Evolutionary conservation across 1,139 yeast species (phyloP).

Genomic region (Yamadazyma conglobata): DNA sequence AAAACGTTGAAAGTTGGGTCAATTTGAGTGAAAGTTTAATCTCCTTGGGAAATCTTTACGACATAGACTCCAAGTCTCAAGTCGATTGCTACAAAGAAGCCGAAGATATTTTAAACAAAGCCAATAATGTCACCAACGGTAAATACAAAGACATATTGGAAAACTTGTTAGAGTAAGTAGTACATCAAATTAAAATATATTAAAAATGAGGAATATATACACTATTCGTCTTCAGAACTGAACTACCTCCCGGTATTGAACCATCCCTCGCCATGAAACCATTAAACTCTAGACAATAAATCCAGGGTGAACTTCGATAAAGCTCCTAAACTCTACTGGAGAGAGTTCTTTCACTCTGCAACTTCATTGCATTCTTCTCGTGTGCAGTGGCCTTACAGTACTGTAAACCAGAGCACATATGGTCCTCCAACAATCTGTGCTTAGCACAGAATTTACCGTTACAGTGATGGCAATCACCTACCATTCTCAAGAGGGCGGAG

Average conservation of each 20-base stretch:
- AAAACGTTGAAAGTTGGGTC: slow-evolving; percentile 79
- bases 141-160: slow-evolving; percentile 60
- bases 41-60: slow-evolving; percentile 69
- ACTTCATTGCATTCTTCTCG: slow-evolving; percentile 35
- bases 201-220: too few species aligned
- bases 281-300: too few species aligned
- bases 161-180: slow-evolving; percentile 29
- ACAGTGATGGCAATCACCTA: slow-evolving; percentile 85
- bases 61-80: slow-evolving; percentile 63
- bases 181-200: too few species aligned
- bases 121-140: slow-evolving; percentile 76
- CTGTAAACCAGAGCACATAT: slow-evolving; percentile 73
- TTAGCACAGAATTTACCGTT: slow-evolving; percentile 84
- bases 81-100: slow-evolving; percentile 64
- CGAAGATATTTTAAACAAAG: slow-evolving; percentile 55
- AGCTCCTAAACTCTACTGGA: slow-evolving; percentile 23
- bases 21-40: slow-evolving; percentile 82
- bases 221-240: too few species aligned
- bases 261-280: too few species aligned
- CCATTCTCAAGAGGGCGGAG: slow-evolving; percentile 72
- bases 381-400: slow-evolving; percentile 80
- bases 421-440: slow-evolving; percentile 85
- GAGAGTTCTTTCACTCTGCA: slow-evolving; percentile 43
- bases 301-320: too few species aligned
- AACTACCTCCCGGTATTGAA: too few species aligned